Base-by-base conservation (phyloP, 257 asterid species). In the Henckelia pumila region DNA sequence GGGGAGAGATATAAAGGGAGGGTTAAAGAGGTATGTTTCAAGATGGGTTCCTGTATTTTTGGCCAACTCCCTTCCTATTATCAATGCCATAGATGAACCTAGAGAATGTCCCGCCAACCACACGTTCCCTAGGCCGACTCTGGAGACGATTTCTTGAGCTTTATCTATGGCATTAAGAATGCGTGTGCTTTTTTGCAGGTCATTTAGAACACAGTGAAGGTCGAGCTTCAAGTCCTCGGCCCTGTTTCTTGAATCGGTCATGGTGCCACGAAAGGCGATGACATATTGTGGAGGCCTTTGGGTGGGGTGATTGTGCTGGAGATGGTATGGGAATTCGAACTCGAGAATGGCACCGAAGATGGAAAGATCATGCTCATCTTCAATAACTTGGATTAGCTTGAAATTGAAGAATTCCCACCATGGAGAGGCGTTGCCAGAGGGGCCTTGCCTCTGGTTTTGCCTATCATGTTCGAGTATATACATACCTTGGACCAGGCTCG, bases 71-170 rank as follows among this genome's bases (percentile, higher is more conserved):
- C 94, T 63, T 2, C 95, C 96, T 0, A 89, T 68, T 1, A 83
- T 68, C 66, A 88, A 69, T 2, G 94, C 91, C 4, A 86, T 74
- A 23, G 97, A 83, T 0, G 96, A 80, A 3, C 97, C 96, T 0
- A 81, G 55, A 16, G 97, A 91, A 65, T 91, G 95, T 6, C 96
- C 97, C 0, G 97, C 87, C n/a, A 91, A 44, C 96, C 93, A 91
- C 0, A 85, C 67, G 19, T 74, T 81, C 0, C 56, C 79, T 0
- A 69, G 73, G 37, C 84, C 88, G 3, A 60, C 77, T 5, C 26
- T 64, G 8, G 63, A 55, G 64, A 77, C 63, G 0, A 81, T 44
- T 10, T 56, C 75, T 0, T 37, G 70, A 0, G 70, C 83, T 2
- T 75, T 59, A 10, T 79, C 78, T 5, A 77, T 20, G 0, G 86